Evolutionary conservation across 129 eudicot species (phyloP).

Genomic region (Artemisia tridentata): DNA sequence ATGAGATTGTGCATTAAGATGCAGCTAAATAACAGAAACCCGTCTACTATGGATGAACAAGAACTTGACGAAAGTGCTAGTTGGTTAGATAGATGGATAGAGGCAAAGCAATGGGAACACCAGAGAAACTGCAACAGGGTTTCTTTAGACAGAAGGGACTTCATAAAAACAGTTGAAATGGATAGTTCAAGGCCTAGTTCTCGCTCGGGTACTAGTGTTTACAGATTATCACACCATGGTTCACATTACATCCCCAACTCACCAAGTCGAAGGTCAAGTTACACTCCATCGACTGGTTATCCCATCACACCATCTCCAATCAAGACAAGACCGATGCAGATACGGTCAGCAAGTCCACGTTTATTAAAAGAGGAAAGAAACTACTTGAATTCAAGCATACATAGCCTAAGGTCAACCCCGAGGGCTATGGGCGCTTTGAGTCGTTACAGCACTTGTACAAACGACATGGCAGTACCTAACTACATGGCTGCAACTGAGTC

Average conservation of each 20-base stretch:
- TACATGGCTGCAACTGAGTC: slow-evolving; percentile 95
- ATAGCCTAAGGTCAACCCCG: slow-evolving; percentile 49
- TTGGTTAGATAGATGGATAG: slow-evolving; percentile 64
- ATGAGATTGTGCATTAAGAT: slow-evolving; percentile 25
- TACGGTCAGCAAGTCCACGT: slow-evolving; percentile 72
- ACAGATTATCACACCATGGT: slow-evolving; percentile 35
- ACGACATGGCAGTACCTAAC: slow-evolving; percentile 56
- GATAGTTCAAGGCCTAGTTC: slow-evolving; percentile 46
- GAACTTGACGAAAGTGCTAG: slow-evolving; percentile 48
- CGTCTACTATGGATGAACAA: slow-evolving; percentile 37
- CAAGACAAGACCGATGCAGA: slow-evolving; percentile 44
- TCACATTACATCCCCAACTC: slow-evolving; percentile 41
- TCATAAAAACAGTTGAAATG: slow-evolving; percentile 57
- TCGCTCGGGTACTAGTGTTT: slow-evolving; percentile 24
- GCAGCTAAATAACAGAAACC: slow-evolving; percentile 35
- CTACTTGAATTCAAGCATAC: slow-evolving; percentile 73
- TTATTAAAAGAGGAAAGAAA: slow-evolving; percentile 52
- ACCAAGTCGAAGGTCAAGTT: slow-evolving; percentile 41
- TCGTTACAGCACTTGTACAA: slow-evolving; percentile 40
- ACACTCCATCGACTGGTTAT: slow-evolving; percentile 39
- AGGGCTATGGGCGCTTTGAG: slow-evolving; percentile 30
- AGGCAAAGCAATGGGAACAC: slow-evolving; percentile 59
- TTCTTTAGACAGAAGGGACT: slow-evolving; percentile 55
- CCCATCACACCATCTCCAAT: slow-evolving; percentile 58
- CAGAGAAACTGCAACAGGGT: slow-evolving; percentile 51